phyloP scores from a whole-genome alignment of 2,329 filamentous ascomycete genomes.

The Penicillium sp. region DNA sequence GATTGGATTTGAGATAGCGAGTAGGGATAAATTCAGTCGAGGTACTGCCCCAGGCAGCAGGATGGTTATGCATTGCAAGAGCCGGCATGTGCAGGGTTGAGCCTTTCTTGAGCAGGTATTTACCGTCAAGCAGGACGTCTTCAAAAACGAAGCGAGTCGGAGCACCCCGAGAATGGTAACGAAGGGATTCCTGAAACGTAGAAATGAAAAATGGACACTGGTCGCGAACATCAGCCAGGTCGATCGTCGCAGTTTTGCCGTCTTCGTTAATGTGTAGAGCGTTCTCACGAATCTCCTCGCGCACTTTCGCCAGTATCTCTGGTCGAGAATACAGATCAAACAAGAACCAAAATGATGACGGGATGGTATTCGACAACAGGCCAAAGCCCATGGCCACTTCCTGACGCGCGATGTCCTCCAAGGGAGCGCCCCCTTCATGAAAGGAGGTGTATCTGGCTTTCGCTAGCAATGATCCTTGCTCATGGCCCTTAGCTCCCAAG shows the following conservation, averaged over 20 bases:
- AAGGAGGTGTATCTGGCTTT: constrained; percentile 17
- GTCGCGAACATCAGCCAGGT: constrained; percentile 31
- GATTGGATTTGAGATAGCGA: constrained; percentile 19
- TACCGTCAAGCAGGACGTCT: constrained; percentile 32
- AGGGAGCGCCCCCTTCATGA: constrained; percentile 15
- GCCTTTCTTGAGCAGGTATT: constrained; percentile 36
- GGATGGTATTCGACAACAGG: constrained; percentile 41
- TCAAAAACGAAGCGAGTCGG: constrained; percentile 25
- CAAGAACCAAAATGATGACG: constrained; percentile 45
- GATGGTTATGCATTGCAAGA: constrained; percentile 24
- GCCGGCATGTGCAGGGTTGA: constrained; percentile 34
- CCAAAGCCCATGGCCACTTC: constrained; percentile 30
- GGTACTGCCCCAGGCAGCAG: constrained; percentile 27
- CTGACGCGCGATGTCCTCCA: constrained; percentile 23
- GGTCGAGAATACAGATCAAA: constrained; percentile 42
- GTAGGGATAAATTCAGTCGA: constrained; percentile 20
- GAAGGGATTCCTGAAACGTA: constrained; percentile 35
- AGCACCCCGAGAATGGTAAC: constrained; percentile 24
- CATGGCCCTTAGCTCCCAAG: constrained; percentile 34
- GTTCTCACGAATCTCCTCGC: constrained; percentile 35
- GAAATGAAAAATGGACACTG: constrained; percentile 35
- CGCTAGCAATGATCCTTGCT: constrained; percentile 29
- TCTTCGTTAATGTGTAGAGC: constrained; percentile 20
- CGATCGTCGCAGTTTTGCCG: constrained; percentile 20
- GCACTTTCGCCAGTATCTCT: constrained; percentile 35